These are phyloP conservation scores for Echinochloa phyllopogon DNA, from an alignment of 176 grass and related monocot genomes.

Conservation along the genomic window DNA sequence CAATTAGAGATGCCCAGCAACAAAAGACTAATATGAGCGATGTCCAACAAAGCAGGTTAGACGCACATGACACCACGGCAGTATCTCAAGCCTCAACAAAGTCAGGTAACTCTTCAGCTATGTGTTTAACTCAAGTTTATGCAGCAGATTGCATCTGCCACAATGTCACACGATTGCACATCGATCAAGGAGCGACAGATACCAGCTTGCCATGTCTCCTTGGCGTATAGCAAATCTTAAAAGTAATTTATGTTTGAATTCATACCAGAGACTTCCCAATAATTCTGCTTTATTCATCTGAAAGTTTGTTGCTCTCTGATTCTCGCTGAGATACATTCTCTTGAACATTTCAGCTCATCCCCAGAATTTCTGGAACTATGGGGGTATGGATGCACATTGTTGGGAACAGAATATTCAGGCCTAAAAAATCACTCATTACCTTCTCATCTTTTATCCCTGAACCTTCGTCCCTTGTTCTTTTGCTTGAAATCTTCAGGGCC, in stretches of 20 bases:
- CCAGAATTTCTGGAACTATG: not conserved
- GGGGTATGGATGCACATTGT: not conserved
- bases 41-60: not conserved
- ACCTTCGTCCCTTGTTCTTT: constrained; percentile 48
- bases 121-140: not conserved
- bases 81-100: not conserved
- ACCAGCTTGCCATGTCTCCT: not conserved
- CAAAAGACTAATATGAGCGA: not conserved
- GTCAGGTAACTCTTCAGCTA: not conserved
- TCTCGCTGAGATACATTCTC: not conserved
- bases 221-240: not conserved
- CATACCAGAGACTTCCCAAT: not conserved
- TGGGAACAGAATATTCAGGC: not conserved
- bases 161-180: not conserved
- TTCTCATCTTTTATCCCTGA: constrained; percentile 35
- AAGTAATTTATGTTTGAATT: not conserved
- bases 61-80: not conserved
- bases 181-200: not conserved
- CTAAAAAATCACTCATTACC: constrained; percentile 8
- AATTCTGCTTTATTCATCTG: constrained; percentile 16
- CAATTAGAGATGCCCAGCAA: not conserved
- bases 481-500: constrained; percentile 68
- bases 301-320: not conserved
- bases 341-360: constrained; percentile 2
- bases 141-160: not conserved